A percentile compares a stretch with the other conserved stretches of the same genome.
phyloP scores from a whole-genome alignment of 192 early-diverging fungal genomes.

The Ramicandelaber brevisporus region DNA sequence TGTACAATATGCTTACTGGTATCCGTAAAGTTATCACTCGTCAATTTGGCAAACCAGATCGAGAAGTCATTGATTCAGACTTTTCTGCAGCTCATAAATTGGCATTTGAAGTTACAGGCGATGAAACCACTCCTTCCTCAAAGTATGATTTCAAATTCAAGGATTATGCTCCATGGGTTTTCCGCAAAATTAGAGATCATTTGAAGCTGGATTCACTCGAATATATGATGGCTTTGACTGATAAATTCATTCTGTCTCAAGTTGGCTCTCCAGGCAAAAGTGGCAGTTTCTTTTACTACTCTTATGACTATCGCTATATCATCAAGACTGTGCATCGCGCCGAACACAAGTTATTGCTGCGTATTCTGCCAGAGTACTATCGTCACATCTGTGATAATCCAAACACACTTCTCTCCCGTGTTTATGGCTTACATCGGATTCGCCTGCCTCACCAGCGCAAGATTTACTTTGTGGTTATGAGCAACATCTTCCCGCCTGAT shows the following conservation, averaged over 20 bases:
- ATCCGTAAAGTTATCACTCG: slow-evolving; percentile 76
- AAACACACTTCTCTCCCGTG: slow-evolving; percentile 76
- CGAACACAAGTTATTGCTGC: slow-evolving; percentile 84
- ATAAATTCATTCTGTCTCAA: slow-evolving; percentile 91
- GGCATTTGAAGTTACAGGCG: slow-evolving; percentile 85
- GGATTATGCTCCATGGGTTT: slow-evolving; percentile 96
- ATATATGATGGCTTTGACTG: slow-evolving; percentile 80
- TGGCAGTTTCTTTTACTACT: slow-evolving; percentile 95
- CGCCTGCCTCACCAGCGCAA: slow-evolving; percentile 80
- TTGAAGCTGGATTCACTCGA: slow-evolving; percentile 80
- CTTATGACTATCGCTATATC: slow-evolving; percentile 92
- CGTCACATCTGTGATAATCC: slow-evolving; percentile 73
- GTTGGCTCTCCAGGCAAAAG: slow-evolving; percentile 84
- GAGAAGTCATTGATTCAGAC: slow-evolving; percentile 48
- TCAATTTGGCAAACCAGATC: slow-evolving; percentile 56
- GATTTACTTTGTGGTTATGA: slow-evolving; percentile 99
- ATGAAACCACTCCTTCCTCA: slow-evolving; percentile 83
- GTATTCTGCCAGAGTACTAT: slow-evolving; percentile 69
- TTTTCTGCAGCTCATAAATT: slow-evolving; percentile 76
- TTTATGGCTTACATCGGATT: slow-evolving; percentile 88
- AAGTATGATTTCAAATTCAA: slow-evolving; percentile 99
- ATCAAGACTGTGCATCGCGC: slow-evolving; percentile 93
- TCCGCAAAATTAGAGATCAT: slow-evolving; percentile 62
- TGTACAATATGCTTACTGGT: slow-evolving; percentile 98
- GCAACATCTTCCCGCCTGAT: slow-evolving; percentile 91